Evolutionary conservation across 116 monocot species (phyloP).

Genomic region (Trichopus zeylanicus): DNA sequence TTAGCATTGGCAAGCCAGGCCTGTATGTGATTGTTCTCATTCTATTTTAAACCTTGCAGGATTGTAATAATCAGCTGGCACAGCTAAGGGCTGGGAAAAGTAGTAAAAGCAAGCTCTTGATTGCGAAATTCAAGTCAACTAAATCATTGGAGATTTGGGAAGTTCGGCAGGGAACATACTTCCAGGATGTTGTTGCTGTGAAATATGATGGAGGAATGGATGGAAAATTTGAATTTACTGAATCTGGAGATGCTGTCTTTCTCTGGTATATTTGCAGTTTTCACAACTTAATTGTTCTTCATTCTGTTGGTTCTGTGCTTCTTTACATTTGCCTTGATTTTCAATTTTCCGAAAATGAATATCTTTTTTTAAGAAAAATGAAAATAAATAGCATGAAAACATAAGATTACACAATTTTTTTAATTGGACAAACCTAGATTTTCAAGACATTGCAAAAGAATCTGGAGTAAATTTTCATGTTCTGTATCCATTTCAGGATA

Average conservation of each 20-base stretch:
- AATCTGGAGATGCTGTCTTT: constrained; percentile 70
- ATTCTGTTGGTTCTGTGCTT: too few relatives aligned
- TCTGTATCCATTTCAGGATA: constrained; percentile 46
- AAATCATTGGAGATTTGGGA: constrained; percentile 77
- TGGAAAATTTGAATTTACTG: constrained; percentile 81
- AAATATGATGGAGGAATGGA: constrained; percentile 92
- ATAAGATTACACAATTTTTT: too few relatives aligned
- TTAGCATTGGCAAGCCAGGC: neutral
- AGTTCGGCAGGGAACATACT: constrained; percentile 79
- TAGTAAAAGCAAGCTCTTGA: constrained; percentile 92
- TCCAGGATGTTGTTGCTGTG: constrained; percentile 59
- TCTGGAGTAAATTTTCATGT: neutral
- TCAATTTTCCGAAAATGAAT: too few relatives aligned
- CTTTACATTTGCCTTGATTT: too few relatives aligned
- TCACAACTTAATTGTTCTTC: too few relatives aligned
- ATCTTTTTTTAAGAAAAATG: too few relatives aligned
- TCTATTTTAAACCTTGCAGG: constrained; percentile 28
- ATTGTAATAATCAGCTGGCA: constrained; percentile 85
- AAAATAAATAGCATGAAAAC: too few relatives aligned
- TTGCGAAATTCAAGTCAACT: constrained; percentile 80
- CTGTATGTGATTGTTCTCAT: neutral
- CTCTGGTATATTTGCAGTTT: too few relatives aligned
- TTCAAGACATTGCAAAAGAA: neutral
- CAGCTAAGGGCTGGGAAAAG: constrained; percentile 96
- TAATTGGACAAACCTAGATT: too few relatives aligned